Evolutionary conservation across 2,329 filamentous ascomycete genomes (phyloP).

Genomic region (Fusarium dlaminii): DNA sequence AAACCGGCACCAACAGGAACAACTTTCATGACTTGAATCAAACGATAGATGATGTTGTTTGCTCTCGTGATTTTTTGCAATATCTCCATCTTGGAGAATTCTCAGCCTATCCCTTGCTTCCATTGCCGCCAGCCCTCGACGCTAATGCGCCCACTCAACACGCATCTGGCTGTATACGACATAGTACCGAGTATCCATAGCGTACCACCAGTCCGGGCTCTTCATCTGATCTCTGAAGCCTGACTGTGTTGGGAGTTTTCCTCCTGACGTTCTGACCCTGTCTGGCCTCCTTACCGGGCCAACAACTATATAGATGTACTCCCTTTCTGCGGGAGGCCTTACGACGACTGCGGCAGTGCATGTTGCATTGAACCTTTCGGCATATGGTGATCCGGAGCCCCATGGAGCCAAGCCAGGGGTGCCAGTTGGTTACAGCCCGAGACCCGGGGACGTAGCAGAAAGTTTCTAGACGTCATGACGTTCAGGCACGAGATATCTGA

Average conservation of each 20-base stretch:
- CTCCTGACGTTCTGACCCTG: neutral
- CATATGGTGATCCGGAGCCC: conserved; percentile 35
- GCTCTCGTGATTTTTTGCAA: conserved; percentile 3
- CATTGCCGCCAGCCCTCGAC: conserved; percentile 25
- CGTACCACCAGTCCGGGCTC: neutral
- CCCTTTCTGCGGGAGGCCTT: conserved; percentile 19
- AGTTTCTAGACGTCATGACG: conserved; percentile 28
- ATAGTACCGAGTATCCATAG: neutral
- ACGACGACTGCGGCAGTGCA: conserved; percentile 11
- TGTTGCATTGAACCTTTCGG: conserved; percentile 33
- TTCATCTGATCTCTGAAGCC: conserved; percentile 18
- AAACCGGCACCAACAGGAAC: conserved; percentile 10
- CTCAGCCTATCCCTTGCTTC: conserved; percentile 31
- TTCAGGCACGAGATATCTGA: conserved; percentile 28
- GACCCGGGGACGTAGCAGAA: conserved; percentile 22
- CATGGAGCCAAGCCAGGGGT: conserved; percentile 26
- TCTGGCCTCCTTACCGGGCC: conserved; percentile 10
- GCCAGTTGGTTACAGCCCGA: conserved; percentile 29
- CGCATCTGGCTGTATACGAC: conserved; percentile 9
- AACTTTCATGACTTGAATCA: neutral
- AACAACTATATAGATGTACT: conserved; percentile 13
- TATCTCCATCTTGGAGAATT: conserved; percentile 5
- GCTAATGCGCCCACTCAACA: conserved; percentile 44
- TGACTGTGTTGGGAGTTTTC: neutral
- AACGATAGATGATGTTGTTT: neutral